Evolutionary conservation across 2,329 filamentous ascomycete species (phyloP), one percentile per base, ranked within the genome.

Genomic region (Kalmusia sp.): DNA sequence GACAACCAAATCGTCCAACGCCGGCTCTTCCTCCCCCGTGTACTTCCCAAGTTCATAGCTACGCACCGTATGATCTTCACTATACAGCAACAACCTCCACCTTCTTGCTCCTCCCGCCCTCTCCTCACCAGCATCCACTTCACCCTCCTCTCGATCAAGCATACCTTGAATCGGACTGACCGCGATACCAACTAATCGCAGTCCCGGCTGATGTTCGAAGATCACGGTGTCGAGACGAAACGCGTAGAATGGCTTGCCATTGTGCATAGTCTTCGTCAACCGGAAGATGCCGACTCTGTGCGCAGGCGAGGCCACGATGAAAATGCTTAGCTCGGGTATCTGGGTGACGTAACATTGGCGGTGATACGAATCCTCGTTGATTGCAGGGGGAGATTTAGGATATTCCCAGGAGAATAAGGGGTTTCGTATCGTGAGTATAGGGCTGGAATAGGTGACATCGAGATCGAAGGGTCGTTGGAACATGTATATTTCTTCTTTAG

Each of bases 1-100:
- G 3, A 71, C 64, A 4, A 70, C 52, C 39, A 72, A 49, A 11
- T 64, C 64, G 6, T 41, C 62, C 14, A 71, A 30, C 19, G 51
- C 54, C n/a, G 44, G 49, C 7, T 55, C 50, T 6, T 35, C 50
- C 3, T 44, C 51, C 21, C 27, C 52, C 38, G 51, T 57, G 25
- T 47, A 49, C 48, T 68, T 74, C 19, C 64, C 62, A n/a, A 92
- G 72, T 70, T 91, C 87, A 74, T 92, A 93, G 53, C 83, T 87
- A 59, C 91, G 67, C 24, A 93, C 82, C 2, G 84, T 83, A 63
- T 90, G 86, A 71, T 92, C 86, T 52, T 82, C 81, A 68, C 88
- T 93, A 69, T 90, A 86, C 71, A 93, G 74, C 69, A 93, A 82
- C 52, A 93, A 61, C 53, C 88, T 78, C 80, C 87, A 92, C 52